Conservation (phyloP, 2,329 filamentous ascomycete genomes). For the Colletotrichum australisinense region DNA sequence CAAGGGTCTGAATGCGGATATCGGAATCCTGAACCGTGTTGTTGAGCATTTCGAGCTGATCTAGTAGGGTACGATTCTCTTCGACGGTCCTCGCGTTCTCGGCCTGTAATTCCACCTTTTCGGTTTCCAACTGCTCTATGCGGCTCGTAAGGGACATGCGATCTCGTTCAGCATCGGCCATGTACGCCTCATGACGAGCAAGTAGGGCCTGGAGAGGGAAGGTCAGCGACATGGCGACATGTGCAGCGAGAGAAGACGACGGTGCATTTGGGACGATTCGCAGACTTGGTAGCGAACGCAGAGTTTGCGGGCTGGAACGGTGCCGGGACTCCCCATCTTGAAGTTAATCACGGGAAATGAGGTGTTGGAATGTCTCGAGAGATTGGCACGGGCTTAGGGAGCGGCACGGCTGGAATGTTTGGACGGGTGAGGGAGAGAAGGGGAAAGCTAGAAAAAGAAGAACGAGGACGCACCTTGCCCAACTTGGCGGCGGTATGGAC, state of each 20-base stretch:
- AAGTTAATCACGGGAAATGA: conserved; percentile 26
- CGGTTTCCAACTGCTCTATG: conserved; percentile 80
- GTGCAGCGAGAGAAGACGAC: conserved; percentile 38
- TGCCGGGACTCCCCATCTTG: conserved; percentile 17
- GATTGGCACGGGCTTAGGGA: conserved; percentile 3
- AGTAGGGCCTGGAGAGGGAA: conserved; percentile 86
- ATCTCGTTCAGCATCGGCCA: conserved; percentile 90
- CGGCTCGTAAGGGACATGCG: conserved; percentile 77
- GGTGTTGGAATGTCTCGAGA: conserved; percentile 33
- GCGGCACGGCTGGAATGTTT: conserved; percentile 29
- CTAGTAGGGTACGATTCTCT: conserved; percentile 84
- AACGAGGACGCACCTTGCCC: conserved; percentile 81
- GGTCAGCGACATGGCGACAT: conserved; percentile 67
- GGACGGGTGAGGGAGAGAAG: background rate
- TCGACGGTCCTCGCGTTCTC: conserved; percentile 83
- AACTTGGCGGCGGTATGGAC: conserved; percentile 87
- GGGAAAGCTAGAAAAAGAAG: conserved; percentile 3
- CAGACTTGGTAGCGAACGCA: conserved; percentile 35
- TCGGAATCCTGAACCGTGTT: conserved; percentile 83
- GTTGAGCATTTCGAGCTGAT: conserved; percentile 89
- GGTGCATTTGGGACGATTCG: conserved; percentile 16
- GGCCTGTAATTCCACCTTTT: conserved; percentile 79
- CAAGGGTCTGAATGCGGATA: conserved; percentile 79
- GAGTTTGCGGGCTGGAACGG: conserved; percentile 40
- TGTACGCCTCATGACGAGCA: conserved; percentile 92